phyloP scores from a whole-genome alignment of 768 basidiomycete genomes.

The Naganishia onofrii region DNA sequence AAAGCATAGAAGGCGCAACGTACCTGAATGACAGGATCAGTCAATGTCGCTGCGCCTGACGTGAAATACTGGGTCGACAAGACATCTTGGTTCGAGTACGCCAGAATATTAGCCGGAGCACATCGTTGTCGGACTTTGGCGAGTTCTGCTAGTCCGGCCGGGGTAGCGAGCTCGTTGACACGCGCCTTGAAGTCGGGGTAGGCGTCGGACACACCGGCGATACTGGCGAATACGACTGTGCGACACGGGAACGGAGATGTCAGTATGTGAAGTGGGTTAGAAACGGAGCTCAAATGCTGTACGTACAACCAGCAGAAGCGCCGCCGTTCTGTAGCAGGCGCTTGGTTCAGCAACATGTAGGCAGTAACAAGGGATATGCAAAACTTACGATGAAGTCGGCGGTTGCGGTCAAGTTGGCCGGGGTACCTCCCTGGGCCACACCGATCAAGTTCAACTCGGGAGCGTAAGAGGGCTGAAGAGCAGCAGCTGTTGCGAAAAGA shows the following conservation, averaged over 20 bases:
- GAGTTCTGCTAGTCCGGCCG: background rate
- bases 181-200: slow-evolving; percentile 6
- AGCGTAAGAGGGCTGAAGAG: slow-evolving; percentile 16
- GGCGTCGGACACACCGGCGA: slow-evolving; percentile 22
- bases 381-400: slow-evolving; percentile 5
- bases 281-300: no score
- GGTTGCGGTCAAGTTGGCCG: slow-evolving; percentile 18
- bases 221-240: slow-evolving; percentile 10
- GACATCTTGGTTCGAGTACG: background rate
- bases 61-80: slow-evolving; percentile 13
- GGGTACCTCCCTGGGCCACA: slow-evolving; percentile 7
- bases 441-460: slow-evolving; percentile 19
- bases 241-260: background rate
- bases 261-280: no score
- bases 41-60: background rate
- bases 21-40: slow-evolving; percentile 14
- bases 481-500: background rate
- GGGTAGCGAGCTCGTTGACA: background rate
- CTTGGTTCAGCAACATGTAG: background rate
- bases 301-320: slow-evolving; percentile 9
- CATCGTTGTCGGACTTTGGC: slow-evolving; percentile 7
- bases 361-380: background rate
- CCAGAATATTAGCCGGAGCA: slow-evolving; percentile 14
- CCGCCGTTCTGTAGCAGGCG: background rate
- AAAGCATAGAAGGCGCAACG: background rate